Conservation (phyloP, 164 flowering plant species). For the Echeveria elegans region DNA sequence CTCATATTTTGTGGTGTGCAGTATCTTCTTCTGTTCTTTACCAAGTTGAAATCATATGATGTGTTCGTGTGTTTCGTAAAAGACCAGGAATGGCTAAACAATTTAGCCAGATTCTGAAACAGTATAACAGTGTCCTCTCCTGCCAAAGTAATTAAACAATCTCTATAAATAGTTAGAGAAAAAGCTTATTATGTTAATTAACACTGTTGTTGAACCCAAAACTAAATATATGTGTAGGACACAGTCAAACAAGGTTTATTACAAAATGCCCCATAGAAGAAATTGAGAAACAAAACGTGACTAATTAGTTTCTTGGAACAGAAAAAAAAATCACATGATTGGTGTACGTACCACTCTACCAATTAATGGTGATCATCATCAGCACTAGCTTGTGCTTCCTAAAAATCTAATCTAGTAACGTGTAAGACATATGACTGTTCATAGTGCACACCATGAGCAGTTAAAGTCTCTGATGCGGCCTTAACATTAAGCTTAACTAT, state of each 20-base stretch:
- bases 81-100: not conserved
- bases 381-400: not conserved
- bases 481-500: not conserved
- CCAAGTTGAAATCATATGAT: not conserved
- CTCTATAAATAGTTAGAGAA: not conserved
- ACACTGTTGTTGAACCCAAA: not conserved
- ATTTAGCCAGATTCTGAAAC: not conserved
- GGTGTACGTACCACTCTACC: not conserved
- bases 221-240: not conserved
- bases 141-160: not conserved
- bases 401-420: not conserved
- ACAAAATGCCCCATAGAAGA: not conserved
- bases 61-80: not conserved
- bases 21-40: not conserved
- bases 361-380: too few relatives aligned
- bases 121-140: not conserved
- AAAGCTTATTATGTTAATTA: not conserved
- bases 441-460: not conserved
- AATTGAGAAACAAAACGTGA: not conserved
- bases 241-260: not conserved
- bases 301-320: not conserved
- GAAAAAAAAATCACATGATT: constrained; percentile 3
- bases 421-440: not conserved
- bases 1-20: not conserved
- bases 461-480: not conserved